Base-by-base conservation (phyloP, 768 basidiomycete genomes). In the Hebeloma cylindrosporum region DNA sequence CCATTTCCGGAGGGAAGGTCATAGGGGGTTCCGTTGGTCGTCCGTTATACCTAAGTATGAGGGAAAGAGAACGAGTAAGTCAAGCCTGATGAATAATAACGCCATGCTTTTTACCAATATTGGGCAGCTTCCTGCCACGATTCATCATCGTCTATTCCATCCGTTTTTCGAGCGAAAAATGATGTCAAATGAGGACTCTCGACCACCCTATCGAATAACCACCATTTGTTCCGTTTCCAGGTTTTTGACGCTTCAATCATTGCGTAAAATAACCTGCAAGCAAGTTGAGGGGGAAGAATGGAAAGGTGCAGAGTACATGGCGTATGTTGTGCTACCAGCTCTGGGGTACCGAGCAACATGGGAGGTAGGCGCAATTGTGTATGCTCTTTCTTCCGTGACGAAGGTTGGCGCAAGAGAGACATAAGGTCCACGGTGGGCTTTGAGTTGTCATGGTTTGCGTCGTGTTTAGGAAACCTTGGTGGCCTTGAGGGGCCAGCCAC, bases 151-250 rank as follows among this genome's bases (percentile, higher is more conserved):
- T 70, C 69, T 7, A 69, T 49, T 3, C 73, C 71, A 44, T 74
- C 66, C 21, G 67, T 71, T 51, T 69, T 72, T 37, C 88, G 66
- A 4, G 78, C 79, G 64, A 78, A 92, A 63, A 91, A 89, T 1
- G 84, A 78, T 1, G 89, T 87, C n/a, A 79, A 71, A 65, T 92
- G 89, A 3, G 89, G 88, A 53, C 86, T 88, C 64, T 91, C 87
- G 2, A 91, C 90, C 10, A 91, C 49, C 16, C 82, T 73, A 56
- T 92, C 88, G 61, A 88, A 84, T 14, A 92, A 72, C 83, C 83
- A 91, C 90, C 89, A 92, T 54, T 82, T 86, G 49, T 86, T 88
- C 38, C 79, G 70, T 50, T 75, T 67, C 89, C 88, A 92, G 6
- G 63, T 55, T 29, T 64, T 70, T 14, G 88, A 81, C 11, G 72